Percentiles rank a stretch among this genome's conserved stretches.
Conservation (phyloP, 2,329 filamentous ascomycete species). For the Colletotrichum zoysiae region DNA sequence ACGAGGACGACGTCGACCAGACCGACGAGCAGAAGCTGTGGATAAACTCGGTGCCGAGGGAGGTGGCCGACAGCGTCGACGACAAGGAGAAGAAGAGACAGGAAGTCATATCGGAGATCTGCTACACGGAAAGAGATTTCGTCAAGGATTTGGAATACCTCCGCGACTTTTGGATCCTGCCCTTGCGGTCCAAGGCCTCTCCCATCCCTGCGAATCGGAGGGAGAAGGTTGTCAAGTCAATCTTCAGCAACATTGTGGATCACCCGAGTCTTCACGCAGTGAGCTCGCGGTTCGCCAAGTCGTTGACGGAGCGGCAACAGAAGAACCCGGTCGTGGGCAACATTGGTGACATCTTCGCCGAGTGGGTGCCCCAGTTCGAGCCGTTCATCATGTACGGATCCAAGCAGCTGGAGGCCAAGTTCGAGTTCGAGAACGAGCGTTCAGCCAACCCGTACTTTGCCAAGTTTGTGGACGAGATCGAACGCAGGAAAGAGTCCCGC, state of each 20-base stretch:
- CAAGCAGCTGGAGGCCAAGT: constrained; percentile 96
- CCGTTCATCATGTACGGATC: constrained; percentile 97
- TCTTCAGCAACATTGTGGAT: constrained; percentile 96
- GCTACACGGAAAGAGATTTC: constrained; percentile 98
- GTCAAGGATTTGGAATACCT: constrained; percentile 99
- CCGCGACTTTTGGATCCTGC: constrained; percentile 98
- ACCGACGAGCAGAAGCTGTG: constrained; percentile 97
- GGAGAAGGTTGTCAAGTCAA: constrained; percentile 91
- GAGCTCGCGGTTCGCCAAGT: constrained; percentile 87
- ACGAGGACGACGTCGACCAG: constrained; percentile 86
- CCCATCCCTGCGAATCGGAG: constrained; percentile 90
- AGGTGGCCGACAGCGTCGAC: constrained; percentile 88
- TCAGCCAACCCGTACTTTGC: constrained; percentile 86
- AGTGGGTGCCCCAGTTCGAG: constrained; percentile 91
- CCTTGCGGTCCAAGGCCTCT: constrained; percentile 83
- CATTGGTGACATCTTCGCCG: constrained; percentile 93
- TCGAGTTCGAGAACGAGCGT: constrained; percentile 97
- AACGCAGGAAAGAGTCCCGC: constrained; percentile 93
- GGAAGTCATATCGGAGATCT: constrained; percentile 97
- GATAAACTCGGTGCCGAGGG: constrained; percentile 98
- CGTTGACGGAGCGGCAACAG: constrained; percentile 91
- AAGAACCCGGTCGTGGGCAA: constrained; percentile 89
- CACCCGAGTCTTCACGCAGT: constrained; percentile 84
- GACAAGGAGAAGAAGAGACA: constrained; percentile 97
- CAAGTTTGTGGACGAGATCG: constrained; percentile 95